A percentile compares a stretch with the other conserved stretches of the same genome.
phyloP scores from a whole-genome alignment of 805 yeast genomes.

The Wickerhamiella galacta region DNA sequence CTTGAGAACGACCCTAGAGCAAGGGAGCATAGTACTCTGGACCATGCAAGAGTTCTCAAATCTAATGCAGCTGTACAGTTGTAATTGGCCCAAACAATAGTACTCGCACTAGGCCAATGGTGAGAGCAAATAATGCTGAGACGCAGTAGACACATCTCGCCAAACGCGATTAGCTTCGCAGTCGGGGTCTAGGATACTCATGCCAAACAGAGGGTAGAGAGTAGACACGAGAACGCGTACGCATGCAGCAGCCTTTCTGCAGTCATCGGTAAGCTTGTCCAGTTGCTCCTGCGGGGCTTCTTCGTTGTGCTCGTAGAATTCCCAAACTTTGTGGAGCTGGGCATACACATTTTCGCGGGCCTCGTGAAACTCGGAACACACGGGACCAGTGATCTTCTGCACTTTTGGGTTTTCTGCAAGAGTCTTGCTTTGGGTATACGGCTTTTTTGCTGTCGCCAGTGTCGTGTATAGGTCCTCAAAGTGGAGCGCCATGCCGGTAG shows the following conservation, averaged over 20 bases:
- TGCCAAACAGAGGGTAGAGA: slow-evolving; percentile 2
- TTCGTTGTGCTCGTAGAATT: background rate
- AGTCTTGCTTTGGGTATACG: slow-evolving; percentile 1
- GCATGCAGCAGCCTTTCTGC: background rate
- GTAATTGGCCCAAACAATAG: too few species aligned
- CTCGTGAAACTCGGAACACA: background rate
- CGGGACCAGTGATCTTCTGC: background rate
- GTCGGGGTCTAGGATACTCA: slow-evolving; percentile 3
- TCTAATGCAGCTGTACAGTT: too few species aligned
- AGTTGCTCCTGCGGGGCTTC: background rate
- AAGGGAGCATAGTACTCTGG: too few species aligned
- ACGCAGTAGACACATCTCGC: slow-evolving; percentile 2
- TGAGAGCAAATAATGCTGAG: slow-evolving; percentile 1
- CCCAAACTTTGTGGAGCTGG: background rate
- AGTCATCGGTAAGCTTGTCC: background rate
- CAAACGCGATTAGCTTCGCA: slow-evolving; percentile 3
- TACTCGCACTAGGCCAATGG: too few species aligned
- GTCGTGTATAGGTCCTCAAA: slow-evolving; percentile 4
- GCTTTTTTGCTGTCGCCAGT: slow-evolving; percentile 2
- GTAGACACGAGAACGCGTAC: slow-evolving; percentile 1
- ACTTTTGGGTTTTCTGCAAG: slow-evolving; percentile 1
- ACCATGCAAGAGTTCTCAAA: too few species aligned
- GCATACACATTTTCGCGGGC: background rate
- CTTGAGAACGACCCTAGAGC: too few species aligned
- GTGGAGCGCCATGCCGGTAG: slow-evolving; percentile 3